Evolutionary conservation across 208 protist species (phyloP).

Genomic region (Lotmaria passim): DNA sequence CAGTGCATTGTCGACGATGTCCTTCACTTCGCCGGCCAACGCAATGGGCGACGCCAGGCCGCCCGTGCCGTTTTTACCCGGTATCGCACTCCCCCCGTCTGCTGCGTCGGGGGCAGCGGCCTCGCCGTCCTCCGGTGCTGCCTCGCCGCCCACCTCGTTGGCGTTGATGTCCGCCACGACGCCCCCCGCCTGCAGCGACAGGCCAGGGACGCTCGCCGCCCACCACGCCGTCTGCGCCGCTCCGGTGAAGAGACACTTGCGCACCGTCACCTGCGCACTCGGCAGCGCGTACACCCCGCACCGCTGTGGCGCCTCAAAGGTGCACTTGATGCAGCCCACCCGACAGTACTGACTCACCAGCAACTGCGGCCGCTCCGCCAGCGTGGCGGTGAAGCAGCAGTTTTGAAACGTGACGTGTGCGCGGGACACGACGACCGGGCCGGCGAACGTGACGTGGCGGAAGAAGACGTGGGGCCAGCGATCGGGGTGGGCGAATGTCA

Average conservation of each 20-base stretch:
- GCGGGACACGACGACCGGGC: constrained; percentile 68
- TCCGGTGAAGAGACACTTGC: constrained; percentile 81
- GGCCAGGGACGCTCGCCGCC: constrained; percentile 1
- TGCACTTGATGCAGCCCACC: constrained; percentile 75
- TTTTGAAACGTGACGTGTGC: constrained; percentile 86
- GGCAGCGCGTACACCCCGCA: constrained; percentile 77
- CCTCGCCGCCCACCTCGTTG: constrained; percentile 1
- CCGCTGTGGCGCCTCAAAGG: constrained; percentile 64
- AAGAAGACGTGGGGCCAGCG: constrained; percentile 76
- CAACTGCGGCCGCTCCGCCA: constrained; percentile 54
- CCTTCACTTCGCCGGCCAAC: constrained; percentile 23
- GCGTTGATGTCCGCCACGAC: constrained; percentile 3
- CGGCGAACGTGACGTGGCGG: constrained; percentile 74
- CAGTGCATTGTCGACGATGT: constrained; percentile 19
- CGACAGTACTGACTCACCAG: constrained; percentile 79
- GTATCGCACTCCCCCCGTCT: not conserved
- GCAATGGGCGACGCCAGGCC: constrained; percentile 1
- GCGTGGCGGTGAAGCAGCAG: constrained; percentile 58
- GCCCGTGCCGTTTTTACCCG: not conserved
- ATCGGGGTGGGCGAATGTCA: constrained; percentile 85
- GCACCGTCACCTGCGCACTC: constrained; percentile 50
- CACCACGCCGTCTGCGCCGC: constrained; percentile 26
- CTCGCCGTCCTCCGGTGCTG: constrained; percentile 7
- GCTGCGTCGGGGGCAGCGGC: not conserved
- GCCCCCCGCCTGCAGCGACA: constrained; percentile 9